Evolutionary conservation across 1,284 basidiomycete species (phyloP).

Genomic region (Boletellus deceptivus): DNA sequence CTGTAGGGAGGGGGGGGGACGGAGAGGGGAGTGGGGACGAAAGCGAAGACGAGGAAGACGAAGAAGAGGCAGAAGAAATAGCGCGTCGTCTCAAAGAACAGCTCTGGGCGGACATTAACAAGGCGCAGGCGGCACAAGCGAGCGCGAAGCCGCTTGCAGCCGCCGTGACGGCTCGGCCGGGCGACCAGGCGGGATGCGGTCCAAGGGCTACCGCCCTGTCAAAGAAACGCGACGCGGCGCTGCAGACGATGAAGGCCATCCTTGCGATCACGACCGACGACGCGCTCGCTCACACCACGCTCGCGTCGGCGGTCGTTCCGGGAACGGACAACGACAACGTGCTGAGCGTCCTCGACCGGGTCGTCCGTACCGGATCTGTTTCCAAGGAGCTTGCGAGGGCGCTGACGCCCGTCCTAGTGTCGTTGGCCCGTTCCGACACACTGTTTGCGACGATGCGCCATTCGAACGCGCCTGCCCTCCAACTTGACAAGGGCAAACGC

Average conservation of each 20-base stretch:
- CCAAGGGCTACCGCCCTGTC: constrained; percentile 9
- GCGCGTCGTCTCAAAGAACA: constrained; percentile 66
- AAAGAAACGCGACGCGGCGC: constrained; percentile 53
- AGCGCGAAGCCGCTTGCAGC: constrained; percentile 4
- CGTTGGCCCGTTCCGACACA: constrained; percentile 58
- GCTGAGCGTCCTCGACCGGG: constrained; percentile 51
- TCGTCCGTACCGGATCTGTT: constrained; percentile 47
- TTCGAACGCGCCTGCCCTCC: constrained; percentile 55
- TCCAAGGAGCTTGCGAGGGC: constrained; percentile 50
- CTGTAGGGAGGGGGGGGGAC: constrained; percentile 42
- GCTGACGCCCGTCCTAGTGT: constrained; percentile 57
- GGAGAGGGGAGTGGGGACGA: constrained; percentile 38
- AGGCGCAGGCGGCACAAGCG: constrained; percentile 49
- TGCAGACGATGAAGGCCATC: constrained; percentile 61
- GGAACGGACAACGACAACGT: constrained; percentile 47
- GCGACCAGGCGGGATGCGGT: constrained; percentile 1
- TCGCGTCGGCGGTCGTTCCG: constrained; percentile 49
- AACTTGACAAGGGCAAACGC: constrained; percentile 63
- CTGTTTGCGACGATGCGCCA: constrained; percentile 63
- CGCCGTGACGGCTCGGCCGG: neutral
- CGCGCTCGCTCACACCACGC: constrained; percentile 48
- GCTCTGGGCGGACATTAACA: constrained; percentile 68
- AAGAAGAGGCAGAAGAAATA: constrained; percentile 69
- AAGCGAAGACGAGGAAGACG: constrained; percentile 56
- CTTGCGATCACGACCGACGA: constrained; percentile 57